Percentiles rank a stretch among this genome's conserved stretches.
These are phyloP conservation scores for Botrytis tulipae DNA, from an alignment of 2,329 filamentous ascomycete species.

Conservation along the genomic window DNA sequence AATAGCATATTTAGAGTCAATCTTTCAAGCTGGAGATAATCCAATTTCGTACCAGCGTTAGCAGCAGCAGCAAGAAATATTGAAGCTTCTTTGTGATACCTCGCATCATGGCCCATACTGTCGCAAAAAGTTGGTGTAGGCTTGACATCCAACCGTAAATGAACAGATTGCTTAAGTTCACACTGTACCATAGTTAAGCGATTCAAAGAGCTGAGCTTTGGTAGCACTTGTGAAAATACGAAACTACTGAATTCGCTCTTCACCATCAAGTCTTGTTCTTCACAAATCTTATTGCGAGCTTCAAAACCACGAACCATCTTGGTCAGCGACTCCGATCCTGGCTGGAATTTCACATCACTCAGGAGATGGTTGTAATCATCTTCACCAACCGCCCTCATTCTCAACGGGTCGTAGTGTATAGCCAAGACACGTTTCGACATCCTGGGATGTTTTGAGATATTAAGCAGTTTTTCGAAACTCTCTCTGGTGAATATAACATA, in stretches of 20 bases:
- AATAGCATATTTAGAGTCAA: background rate
- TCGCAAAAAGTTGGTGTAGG: fast-evolving
- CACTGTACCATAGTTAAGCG: fast-evolving
- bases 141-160: background rate
- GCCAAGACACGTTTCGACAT: background rate
- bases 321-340: background rate
- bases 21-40: fast-evolving
- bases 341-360: background rate
- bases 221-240: background rate
- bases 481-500: background rate
- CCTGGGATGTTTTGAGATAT: background rate
- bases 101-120: background rate
- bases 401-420: background rate
- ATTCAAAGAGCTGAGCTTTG: background rate
- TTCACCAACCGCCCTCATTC: background rate
- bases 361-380: background rate
- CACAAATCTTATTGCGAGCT: background rate
- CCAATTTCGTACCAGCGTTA: background rate
- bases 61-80: background rate
- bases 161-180: fast-evolving
- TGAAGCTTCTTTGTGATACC: background rate
- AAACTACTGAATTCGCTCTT: background rate
- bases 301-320: background rate
- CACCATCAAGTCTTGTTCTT: background rate
- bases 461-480: background rate